phyloP scores from a whole-genome alignment of 345 rosid genomes.

The Physaria fendleri region DNA sequence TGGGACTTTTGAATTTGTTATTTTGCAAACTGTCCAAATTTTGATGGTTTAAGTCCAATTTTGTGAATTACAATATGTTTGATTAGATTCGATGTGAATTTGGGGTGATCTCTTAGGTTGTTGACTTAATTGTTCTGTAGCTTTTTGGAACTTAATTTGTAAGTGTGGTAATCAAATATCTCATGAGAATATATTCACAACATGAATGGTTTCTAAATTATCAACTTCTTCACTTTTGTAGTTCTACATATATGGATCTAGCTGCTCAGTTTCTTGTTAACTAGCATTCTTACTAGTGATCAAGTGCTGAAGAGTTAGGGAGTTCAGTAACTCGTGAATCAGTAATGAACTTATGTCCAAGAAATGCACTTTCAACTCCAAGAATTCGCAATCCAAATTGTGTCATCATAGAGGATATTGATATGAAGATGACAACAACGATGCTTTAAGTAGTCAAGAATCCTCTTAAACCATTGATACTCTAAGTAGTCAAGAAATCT shows the following conservation, averaged over 20 bases:
- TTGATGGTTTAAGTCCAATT: not conserved
- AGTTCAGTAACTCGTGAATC: slow-evolving; percentile 37
- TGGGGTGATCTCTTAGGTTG: not conserved
- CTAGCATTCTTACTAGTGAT: slow-evolving; percentile 22
- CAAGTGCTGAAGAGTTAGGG: slow-evolving; percentile 31
- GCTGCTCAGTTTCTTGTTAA: slow-evolving; percentile 63
- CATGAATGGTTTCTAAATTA: slow-evolving; percentile 13
- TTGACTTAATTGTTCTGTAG: not conserved
- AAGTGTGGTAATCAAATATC: not conserved
- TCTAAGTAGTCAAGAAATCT: slow-evolving; percentile 37
- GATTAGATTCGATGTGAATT: slow-evolving; percentile 9
- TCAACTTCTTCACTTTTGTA: slow-evolving; percentile 24
- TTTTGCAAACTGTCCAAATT: not conserved
- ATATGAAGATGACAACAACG: slow-evolving; percentile 36
- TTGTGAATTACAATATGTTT: not conserved
- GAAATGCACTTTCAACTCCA: slow-evolving; percentile 30
- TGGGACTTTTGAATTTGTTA: too few relatives aligned
- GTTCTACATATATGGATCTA: slow-evolving; percentile 85
- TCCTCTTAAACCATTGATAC: slow-evolving; percentile 25
- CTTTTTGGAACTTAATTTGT: not conserved
- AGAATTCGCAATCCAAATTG: slow-evolving; percentile 38
- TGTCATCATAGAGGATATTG: slow-evolving; percentile 34
- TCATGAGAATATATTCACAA: not conserved
- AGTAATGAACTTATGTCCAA: slow-evolving; percentile 31
- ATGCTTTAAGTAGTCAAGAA: slow-evolving; percentile 39